phyloP scores from a whole-genome alignment of 306 rosid species.

The Inga leiocalycina region DNA sequence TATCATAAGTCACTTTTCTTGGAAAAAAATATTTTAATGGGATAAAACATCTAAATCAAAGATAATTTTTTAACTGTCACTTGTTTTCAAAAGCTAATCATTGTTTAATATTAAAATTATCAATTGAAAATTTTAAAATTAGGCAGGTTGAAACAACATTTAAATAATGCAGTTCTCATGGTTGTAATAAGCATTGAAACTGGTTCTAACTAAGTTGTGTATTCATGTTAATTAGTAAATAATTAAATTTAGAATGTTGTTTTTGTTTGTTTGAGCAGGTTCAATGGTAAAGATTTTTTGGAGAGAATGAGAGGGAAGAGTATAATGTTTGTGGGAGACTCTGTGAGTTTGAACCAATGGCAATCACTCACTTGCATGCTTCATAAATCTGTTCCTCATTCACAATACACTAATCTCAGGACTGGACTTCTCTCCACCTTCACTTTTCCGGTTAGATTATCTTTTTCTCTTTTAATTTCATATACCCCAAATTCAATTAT shows the following conservation, averaged over 20 bases:
- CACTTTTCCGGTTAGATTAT: slow-evolving; percentile 46
- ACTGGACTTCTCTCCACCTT: slow-evolving; percentile 43
- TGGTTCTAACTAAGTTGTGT: no score
- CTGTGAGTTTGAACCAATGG: slow-evolving; percentile 73
- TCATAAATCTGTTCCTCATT: slow-evolving; percentile 42
- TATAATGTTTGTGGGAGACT: slow-evolving; percentile 65
- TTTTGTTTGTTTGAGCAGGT: slow-evolving; percentile 29
- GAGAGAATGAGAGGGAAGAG: slow-evolving; percentile 49
- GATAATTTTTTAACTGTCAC: no score
- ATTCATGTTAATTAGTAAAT: no score
- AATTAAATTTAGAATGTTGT: background rate
- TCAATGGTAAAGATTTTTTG: slow-evolving; percentile 53
- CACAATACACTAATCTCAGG: slow-evolving; percentile 32
- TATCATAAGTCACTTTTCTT: no score
- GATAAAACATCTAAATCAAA: no score
- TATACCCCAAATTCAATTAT: background rate
- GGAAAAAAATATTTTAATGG: no score
- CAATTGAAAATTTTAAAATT: no score
- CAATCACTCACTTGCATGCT: slow-evolving; percentile 69
- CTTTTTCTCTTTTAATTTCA: background rate
- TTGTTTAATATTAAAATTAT: no score
- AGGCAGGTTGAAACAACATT: no score
- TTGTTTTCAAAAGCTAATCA: no score
- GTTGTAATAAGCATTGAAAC: no score
- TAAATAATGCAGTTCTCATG: no score